Conservation (phyloP, 2,329 filamentous ascomycete genomes). For the Fusarium miscanthi region DNA sequence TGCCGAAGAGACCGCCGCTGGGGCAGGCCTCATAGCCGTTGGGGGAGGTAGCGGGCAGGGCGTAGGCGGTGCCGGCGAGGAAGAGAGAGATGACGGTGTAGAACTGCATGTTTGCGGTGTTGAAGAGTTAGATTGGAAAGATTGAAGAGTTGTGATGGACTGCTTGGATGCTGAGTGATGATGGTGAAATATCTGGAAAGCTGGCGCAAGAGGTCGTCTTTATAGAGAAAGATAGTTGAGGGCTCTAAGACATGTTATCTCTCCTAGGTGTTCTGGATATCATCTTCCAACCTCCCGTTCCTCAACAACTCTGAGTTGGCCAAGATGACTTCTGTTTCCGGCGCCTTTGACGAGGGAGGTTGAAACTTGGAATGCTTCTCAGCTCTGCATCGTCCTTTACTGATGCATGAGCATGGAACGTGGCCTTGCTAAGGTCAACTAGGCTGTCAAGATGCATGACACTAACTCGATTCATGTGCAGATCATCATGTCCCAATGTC, state of each 20-base stretch:
- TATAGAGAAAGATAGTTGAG: background rate
- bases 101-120: background rate
- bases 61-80: background rate
- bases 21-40: background rate
- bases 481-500: background rate
- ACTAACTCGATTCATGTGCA: background rate
- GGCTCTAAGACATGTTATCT: background rate
- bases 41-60: background rate
- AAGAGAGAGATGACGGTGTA: background rate
- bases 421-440: background rate
- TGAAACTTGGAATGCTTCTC: background rate
- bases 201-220: background rate
- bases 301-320: background rate
- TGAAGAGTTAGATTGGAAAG: background rate
- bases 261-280: background rate
- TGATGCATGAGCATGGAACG: background rate
- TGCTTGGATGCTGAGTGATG: background rate
- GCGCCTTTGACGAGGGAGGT: fast-evolving
- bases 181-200: background rate
- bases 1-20: background rate
- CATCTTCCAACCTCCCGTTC: background rate
- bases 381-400: background rate
- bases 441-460: fast-evolving
- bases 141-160: too few species aligned
- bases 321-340: background rate